Base-by-base conservation (phyloP, 805 yeast species). In the Gaillardinia entomophila region DNA sequence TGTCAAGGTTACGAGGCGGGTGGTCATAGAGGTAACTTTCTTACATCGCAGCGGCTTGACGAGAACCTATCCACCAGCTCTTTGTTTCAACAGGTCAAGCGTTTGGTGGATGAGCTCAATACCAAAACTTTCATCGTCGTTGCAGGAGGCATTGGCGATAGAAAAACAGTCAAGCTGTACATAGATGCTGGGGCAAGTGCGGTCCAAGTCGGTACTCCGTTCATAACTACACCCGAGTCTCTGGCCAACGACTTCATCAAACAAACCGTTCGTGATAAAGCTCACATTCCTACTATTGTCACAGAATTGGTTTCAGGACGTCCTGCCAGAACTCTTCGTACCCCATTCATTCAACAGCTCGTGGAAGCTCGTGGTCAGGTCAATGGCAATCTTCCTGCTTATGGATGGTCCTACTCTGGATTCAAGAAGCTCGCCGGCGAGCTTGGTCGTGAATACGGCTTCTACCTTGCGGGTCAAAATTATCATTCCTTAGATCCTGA, bases 1-100 rank as follows among this genome's bases (percentile, higher is more conserved):
- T 59, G 66, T 16, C 84, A 78, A 48, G 82, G 82, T 0, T 60
- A 59, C 48, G 82, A 76, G 42, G 83, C 83, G 3, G 83, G 83
- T 16, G 83, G 83, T 0, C 83, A 77, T 45, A 53, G 83, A 12
- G 82, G 82, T 2, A 68, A 61, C 40, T 70, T 66, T 32, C n/a
- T 19, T 4, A 13, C 16, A 3, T 12, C 12, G 16, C 48, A 52
- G 16, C 34, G 25, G 7, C 28, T 37, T 7, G 73, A 66, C 37
- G 54, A 53, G 19, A 53, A 58, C 18, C 49, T 68, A 28, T 48
- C 62, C 6, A 69, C 77, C 0, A 41, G 31, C 24, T 42, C 53
- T 4, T 44, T 60, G 28, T 57, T 58, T 32, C 30, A 35, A 5
- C 49, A 45, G 33, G 51, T 55, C 6, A 39, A 38, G 25, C 22